Evolutionary conservation across 139 green algal genomes (phyloP).

Genomic region (Coelastrella sp.): DNA sequence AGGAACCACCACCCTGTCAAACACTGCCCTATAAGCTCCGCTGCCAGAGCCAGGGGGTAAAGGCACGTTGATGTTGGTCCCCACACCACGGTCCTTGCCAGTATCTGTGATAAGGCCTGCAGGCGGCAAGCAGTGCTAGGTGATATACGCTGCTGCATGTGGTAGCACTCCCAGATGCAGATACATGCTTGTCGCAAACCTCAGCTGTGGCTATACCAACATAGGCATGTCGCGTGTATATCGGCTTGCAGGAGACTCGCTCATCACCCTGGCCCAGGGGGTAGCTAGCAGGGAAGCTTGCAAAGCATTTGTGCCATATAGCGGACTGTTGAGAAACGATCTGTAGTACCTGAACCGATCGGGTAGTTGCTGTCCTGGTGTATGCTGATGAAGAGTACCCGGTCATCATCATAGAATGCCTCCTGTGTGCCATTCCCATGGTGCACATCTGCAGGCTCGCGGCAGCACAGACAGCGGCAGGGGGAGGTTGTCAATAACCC

Average conservation of each 20-base stretch:
- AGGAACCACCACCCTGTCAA: slow-evolving; percentile 65
- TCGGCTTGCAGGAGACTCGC: too few species aligned
- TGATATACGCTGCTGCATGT: background rate
- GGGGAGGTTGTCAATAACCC: too few species aligned
- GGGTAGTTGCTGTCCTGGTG: slow-evolving; percentile 76
- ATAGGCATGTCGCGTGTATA: too few species aligned
- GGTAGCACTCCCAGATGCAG: background rate
- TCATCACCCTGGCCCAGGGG: too few species aligned
- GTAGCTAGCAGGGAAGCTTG: background rate
- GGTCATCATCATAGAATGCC: slow-evolving; percentile 74
- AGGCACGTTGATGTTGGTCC: slow-evolving; percentile 80
- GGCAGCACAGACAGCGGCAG: background rate
- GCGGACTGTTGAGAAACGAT: background rate
- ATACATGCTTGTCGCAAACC: background rate
- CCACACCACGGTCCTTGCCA: slow-evolving; percentile 69
- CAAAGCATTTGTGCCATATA: background rate
- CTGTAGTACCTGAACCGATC: slow-evolving; percentile 49
- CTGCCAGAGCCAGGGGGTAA: slow-evolving; percentile 67
- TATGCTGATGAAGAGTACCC: slow-evolving; percentile 80
- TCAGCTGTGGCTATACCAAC: background rate
- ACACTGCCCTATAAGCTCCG: slow-evolving; percentile 62
- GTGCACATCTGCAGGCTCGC: slow-evolving; percentile 55
- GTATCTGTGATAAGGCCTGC: slow-evolving; percentile 57
- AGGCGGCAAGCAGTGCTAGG: background rate
- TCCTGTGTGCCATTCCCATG: slow-evolving; percentile 55